phyloP scores from a whole-genome alignment of 306 rosid species.

The Cucurbita moschata region DNA sequence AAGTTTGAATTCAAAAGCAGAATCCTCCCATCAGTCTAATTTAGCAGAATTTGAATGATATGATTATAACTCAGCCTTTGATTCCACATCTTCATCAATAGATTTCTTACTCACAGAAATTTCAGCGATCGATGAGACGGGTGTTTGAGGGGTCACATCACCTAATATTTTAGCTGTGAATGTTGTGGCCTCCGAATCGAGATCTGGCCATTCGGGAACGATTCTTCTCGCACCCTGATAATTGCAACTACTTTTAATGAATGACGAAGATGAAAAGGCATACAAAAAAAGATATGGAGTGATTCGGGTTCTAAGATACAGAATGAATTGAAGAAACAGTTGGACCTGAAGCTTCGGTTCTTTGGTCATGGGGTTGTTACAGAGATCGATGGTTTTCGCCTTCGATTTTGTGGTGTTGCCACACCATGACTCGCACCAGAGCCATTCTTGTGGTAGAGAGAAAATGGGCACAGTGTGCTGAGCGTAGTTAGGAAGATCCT shows the following conservation, averaged over 20 bases:
- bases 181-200: conserved; percentile 72
- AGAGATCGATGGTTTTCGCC: conserved; percentile 96
- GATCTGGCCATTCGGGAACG: conserved; percentile 88
- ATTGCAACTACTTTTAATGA: neutral
- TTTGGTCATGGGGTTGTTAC: conserved; percentile 99
- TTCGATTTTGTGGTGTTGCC: conserved; percentile 87
- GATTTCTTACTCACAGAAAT: conserved; percentile 12
- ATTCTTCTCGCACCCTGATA: conserved; percentile 87
- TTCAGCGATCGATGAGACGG: conserved; percentile 18
- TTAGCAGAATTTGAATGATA: neutral
- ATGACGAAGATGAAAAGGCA: neutral
- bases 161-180: conserved; percentile 71
- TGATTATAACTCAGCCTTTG: conserved; percentile 56
- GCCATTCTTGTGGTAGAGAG: conserved; percentile 97
- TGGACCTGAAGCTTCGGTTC: conserved; percentile 95
- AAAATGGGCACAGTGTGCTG: conserved; percentile 88
- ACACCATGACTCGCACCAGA: conserved; percentile 99
- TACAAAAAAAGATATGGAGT: neutral
- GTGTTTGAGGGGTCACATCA: conserved; percentile 29
- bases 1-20: neutral
- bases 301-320: neutral
- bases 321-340: neutral
- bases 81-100: conserved; percentile 37
- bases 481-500: conserved; percentile 99
- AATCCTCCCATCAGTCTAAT: neutral